Conservation (phyloP, 2,329 filamentous ascomycete species). For the Fonsecaea monophora region DNA sequence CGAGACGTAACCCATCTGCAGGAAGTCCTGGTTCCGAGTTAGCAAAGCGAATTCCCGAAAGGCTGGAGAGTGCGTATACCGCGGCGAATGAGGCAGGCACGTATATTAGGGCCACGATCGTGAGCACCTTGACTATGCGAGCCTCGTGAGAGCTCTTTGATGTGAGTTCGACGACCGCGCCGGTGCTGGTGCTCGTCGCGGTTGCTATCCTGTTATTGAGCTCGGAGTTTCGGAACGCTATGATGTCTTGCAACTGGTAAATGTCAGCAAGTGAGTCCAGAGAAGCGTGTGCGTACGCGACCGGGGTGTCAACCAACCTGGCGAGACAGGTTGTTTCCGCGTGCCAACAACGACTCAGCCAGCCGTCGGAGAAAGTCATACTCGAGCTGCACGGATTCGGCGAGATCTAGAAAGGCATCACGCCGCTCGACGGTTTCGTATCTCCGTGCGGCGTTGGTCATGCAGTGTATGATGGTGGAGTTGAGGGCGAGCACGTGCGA, state of each 20-base stretch:
- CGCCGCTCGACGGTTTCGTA: background rate
- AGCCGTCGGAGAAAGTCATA: constrained; percentile 1
- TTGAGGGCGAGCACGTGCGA: constrained; percentile 9
- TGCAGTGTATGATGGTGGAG: constrained; percentile 3
- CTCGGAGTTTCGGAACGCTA: constrained; percentile 9
- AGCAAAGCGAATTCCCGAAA: background rate
- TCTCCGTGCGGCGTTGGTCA: constrained; percentile 4
- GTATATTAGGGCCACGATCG: constrained; percentile 6
- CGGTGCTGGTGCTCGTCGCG: constrained; percentile 6
- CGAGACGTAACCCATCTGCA: constrained; percentile 12
- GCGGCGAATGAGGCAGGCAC: constrained; percentile 11
- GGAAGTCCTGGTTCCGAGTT: constrained; percentile 2
- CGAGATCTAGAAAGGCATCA: background rate
- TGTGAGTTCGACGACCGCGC: background rate
- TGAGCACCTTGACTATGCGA: constrained; percentile 12
- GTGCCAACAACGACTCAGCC: constrained; percentile 5
- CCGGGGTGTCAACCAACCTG: background rate
- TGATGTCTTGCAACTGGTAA: constrained; percentile 3
- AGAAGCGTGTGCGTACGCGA: background rate
- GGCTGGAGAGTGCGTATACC: background rate
- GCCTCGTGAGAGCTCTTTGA: constrained; percentile 11
- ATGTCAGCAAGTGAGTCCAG: background rate
- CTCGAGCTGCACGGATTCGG: constrained; percentile 4
- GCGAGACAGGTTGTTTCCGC: constrained; percentile 9
- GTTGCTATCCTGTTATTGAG: constrained; percentile 13